Evolutionary conservation across 805 yeast species (phyloP).

Genomic region (Lachancea quebecensis): DNA sequence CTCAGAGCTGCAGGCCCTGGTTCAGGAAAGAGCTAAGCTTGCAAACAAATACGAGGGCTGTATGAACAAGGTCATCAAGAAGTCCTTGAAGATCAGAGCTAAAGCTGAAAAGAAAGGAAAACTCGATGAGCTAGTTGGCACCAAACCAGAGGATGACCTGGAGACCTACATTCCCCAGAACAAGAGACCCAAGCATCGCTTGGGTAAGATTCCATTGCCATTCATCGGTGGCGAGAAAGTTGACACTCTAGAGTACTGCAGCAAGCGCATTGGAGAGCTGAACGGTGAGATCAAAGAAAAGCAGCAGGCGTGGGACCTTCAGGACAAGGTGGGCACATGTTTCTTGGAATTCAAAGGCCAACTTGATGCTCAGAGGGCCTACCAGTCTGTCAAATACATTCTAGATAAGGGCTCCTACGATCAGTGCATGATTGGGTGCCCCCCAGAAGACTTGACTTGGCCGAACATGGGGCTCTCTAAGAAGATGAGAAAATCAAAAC

Average conservation of each 20-base stretch:
- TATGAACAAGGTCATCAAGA: conserved; percentile 51
- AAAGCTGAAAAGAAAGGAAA: conserved; percentile 54
- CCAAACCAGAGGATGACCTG: conserved; percentile 46
- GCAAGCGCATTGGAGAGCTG: conserved; percentile 58
- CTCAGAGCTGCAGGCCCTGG: conserved; percentile 46
- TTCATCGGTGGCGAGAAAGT: conserved; percentile 72
- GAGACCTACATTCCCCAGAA: conserved; percentile 57
- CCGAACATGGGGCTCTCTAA: conserved; percentile 56
- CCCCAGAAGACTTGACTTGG: conserved; percentile 87
- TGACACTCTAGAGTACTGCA: conserved; percentile 69
- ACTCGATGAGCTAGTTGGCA: conserved; percentile 27
- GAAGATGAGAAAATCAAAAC: conserved; percentile 50
- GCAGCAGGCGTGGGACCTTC: conserved; percentile 48
- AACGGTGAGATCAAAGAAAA: conserved; percentile 54
- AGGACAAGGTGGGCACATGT: conserved; percentile 56
- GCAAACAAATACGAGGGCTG: conserved; percentile 57
- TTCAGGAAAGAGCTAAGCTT: conserved; percentile 58
- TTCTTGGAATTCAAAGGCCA: conserved; percentile 79
- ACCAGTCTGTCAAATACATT: conserved; percentile 65
- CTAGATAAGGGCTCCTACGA: conserved; percentile 37
- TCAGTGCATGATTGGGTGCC: conserved; percentile 50
- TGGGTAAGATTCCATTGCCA: conserved; percentile 41
- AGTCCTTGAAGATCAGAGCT: conserved; percentile 49
- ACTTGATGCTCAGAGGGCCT: conserved; percentile 81
- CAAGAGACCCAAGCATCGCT: conserved; percentile 78